phyloP scores from a whole-genome alignment of 371 early-diverging fungal species.

The Antonospora locustae region DNA sequence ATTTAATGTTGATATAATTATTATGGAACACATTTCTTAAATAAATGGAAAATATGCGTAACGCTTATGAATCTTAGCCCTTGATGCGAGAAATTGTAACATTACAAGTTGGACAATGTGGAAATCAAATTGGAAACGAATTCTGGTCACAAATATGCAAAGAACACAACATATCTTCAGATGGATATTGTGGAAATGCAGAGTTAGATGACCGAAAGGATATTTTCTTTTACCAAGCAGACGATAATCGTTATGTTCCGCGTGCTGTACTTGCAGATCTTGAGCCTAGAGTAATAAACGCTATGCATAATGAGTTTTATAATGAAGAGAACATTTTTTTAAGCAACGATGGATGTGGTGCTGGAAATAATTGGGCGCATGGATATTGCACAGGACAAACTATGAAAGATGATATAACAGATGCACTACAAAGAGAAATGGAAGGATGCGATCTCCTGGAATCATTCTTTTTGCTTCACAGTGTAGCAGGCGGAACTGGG shows the following conservation, averaged over 20 bases:
- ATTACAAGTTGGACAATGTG: constrained; percentile 83
- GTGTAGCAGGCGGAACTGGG: constrained; percentile 89
- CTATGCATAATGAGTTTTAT: constrained; percentile 61
- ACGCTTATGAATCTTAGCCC: too few species aligned
- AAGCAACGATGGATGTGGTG: constrained; percentile 75
- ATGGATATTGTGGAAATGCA: constrained; percentile 68
- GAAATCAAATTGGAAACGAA: constrained; percentile 81
- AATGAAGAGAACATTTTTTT: constrained; percentile 76
- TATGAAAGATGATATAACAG: constrained; percentile 66
- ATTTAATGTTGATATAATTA: too few species aligned
- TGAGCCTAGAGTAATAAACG: constrained; percentile 66
- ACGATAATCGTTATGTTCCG: constrained; percentile 79
- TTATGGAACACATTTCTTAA: too few species aligned
- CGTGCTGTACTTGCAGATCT: constrained; percentile 72
- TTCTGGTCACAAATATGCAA: constrained; percentile 74
- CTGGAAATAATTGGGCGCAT: constrained; percentile 81
- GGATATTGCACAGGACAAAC: constrained; percentile 68
- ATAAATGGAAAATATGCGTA: too few species aligned
- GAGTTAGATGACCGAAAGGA: constrained; percentile 64
- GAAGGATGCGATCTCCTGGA: constrained; percentile 77
- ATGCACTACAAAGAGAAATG: constrained; percentile 79
- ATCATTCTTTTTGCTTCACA: constrained; percentile 71
- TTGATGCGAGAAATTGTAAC: constrained; percentile 69
- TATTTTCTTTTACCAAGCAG: constrained; percentile 93
- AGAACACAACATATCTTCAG: constrained; percentile 70